These are phyloP conservation scores for Aspergillus tanneri DNA, from an alignment of 2,329 filamentous ascomycete species.

Conservation along the genomic window DNA sequence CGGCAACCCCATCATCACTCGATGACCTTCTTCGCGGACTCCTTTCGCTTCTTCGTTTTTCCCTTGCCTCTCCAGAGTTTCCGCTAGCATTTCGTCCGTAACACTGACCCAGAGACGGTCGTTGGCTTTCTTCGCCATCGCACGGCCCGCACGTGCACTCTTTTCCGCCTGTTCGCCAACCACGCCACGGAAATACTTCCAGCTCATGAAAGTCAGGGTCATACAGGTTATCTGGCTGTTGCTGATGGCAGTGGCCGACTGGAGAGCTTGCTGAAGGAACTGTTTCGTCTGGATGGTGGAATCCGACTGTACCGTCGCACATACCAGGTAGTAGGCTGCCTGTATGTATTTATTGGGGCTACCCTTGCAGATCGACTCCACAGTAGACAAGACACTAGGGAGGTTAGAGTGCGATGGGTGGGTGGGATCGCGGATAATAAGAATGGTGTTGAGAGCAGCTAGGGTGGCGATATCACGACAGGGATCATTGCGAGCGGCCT, in stretches of 20 bases:
- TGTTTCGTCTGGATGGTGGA: slow-evolving; percentile 76
- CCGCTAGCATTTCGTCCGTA: slow-evolving; percentile 72
- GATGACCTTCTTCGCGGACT: slow-evolving; percentile 48
- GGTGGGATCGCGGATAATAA: slow-evolving; percentile 66
- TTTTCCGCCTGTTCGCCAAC: slow-evolving; percentile 78
- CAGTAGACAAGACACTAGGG: slow-evolving; percentile 60
- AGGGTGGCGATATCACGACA: slow-evolving; percentile 66
- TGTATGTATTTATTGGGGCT: slow-evolving; percentile 74
- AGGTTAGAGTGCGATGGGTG: slow-evolving; percentile 60
- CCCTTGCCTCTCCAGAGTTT: slow-evolving; percentile 72
- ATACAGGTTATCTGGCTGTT: slow-evolving; percentile 83
- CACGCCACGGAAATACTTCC: slow-evolving; percentile 75
- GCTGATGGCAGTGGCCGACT: slow-evolving; percentile 64
- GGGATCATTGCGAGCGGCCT: slow-evolving; percentile 48
- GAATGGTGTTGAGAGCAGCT: slow-evolving; percentile 63
- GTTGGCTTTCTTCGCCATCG: slow-evolving; percentile 67
- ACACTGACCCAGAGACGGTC: slow-evolving; percentile 78
- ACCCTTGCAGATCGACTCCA: slow-evolving; percentile 66
- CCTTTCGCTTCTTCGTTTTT: slow-evolving; percentile 54
- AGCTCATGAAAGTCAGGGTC: slow-evolving; percentile 80
- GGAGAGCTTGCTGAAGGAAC: slow-evolving; percentile 70
- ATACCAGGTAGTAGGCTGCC: slow-evolving; percentile 73
- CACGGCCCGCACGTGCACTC: slow-evolving; percentile 67
- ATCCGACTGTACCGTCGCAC: slow-evolving; percentile 65
- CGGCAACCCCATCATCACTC: slow-evolving; percentile 40